These are phyloP conservation scores for Moesziomyces sp. DNA, from an alignment of 1,284 basidiomycete species.

Conservation along the genomic window DNA sequence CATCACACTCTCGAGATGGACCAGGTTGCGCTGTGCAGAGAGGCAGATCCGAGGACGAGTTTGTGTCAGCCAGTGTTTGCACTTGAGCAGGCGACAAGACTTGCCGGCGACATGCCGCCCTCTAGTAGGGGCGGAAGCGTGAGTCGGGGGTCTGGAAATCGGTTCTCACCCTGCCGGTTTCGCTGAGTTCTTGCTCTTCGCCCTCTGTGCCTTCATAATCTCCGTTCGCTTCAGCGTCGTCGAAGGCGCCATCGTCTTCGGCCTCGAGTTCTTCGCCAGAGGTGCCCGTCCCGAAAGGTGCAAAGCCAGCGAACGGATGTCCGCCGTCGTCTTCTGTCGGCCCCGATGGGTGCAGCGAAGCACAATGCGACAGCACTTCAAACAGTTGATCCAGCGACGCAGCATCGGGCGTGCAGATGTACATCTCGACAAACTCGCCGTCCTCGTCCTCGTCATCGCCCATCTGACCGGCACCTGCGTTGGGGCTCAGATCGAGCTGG, in stretches of 20 bases:
- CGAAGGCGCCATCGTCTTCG: conserved; percentile 72
- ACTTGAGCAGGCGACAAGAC: background rate
- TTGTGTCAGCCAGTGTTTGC: conserved; percentile 15
- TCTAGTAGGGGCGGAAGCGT: conserved; percentile 84
- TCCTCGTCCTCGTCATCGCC: conserved; percentile 52
- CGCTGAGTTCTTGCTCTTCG: conserved; percentile 74
- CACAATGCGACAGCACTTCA: conserved; percentile 85
- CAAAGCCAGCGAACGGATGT: conserved; percentile 63
- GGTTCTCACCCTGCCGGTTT: conserved; percentile 92
- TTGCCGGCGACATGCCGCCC: background rate
- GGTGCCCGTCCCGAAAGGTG: conserved; percentile 56
- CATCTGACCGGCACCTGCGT: conserved; percentile 32
- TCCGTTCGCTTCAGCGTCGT: conserved; percentile 69
- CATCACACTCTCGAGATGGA: conserved; percentile 50
- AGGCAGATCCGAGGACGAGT: conserved; percentile 2
- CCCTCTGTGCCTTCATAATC: conserved; percentile 52
- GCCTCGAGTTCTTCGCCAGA: conserved; percentile 64
- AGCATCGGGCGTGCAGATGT: conserved; percentile 49
- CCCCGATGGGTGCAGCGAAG: conserved; percentile 81
- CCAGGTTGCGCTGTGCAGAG: conserved; percentile 42
- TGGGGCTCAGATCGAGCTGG: conserved; percentile 60
- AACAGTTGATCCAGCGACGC: conserved; percentile 84
- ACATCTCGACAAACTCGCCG: conserved; percentile 52
- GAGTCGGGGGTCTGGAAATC: conserved; percentile 80
- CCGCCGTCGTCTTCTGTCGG: conserved; percentile 72